Base-by-base conservation (phyloP, 2,329 filamentous ascomycete species). In the Passalora sequoiae region DNA sequence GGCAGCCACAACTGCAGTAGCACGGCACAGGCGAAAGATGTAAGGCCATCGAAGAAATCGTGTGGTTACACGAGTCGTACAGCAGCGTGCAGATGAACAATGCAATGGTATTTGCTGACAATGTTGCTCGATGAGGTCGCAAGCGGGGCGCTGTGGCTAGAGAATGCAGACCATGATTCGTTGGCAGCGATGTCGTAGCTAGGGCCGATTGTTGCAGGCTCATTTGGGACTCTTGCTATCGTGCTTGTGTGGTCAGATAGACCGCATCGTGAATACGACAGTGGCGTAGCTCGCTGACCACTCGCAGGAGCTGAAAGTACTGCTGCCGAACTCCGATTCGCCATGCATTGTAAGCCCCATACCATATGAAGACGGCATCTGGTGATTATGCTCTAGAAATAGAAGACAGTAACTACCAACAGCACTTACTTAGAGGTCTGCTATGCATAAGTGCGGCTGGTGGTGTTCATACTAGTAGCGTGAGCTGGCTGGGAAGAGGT, bases 71-170 rank as follows among this genome's bases (percentile, higher is more conserved):
- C 17, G 31, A 6, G 31, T 16, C 17, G 20, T 20, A 33, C 31
- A 17, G 31, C 6, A 13, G 28, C 17, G 15, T 9, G 12, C 20
- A 20, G 15, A 20, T n/a, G 7, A 24, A 20, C 24, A 6, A 12
- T 20, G 32, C 17, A 3, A 24, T 22, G 19, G 32, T 22, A 22
- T 36, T 36, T 36, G 32, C 32, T 36, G 32, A 36, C 32, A 7
- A 36, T 36, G 32, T 36, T 36, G 32, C 32, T 21, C 20, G 32
- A 36, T 22, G 32, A 13, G 7, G 32, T 36, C 9, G 5, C 13
- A 36, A 22, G 12, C 12, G 9, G 32, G 19, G 20, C 20, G 29
- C 13, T 16, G 29, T 16, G 29, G 29, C 29, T 17, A 36, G 32
- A 10, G n/a, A 20, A 9, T 6, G 32, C 7, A 6, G 32, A 4